These are phyloP conservation scores for Verticillium longisporum DNA, from an alignment of 2,329 filamentous ascomycete species.

Conservation along the genomic window DNA sequence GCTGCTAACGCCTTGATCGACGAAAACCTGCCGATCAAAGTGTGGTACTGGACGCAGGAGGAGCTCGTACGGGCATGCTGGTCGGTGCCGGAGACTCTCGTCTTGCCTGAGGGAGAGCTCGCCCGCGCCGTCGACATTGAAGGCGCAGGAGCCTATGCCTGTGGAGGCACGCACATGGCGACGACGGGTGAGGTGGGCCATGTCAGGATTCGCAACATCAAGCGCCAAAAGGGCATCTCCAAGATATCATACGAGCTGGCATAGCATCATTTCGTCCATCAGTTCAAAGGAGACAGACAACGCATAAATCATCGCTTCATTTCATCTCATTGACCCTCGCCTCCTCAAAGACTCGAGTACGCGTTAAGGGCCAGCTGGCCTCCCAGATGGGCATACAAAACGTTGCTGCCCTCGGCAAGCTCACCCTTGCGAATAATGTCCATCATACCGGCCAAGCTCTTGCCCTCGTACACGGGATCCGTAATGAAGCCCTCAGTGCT, in stretches of 20 bases:
- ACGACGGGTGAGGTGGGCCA: constrained; percentile 51
- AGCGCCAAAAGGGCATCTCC: constrained; percentile 55
- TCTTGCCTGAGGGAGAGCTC: constrained; percentile 42
- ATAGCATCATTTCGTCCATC: background rate
- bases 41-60: constrained; percentile 61
- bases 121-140: constrained; percentile 64
- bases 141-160: constrained; percentile 64
- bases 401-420: constrained; percentile 52
- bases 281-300: background rate
- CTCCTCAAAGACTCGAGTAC: constrained; percentile 35
- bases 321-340: background rate
- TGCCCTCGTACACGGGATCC: constrained; percentile 71
- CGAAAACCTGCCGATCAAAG: constrained; percentile 49
- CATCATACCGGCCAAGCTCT: constrained; percentile 67
- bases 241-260: constrained; percentile 41
- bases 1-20: constrained; percentile 53
- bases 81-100: constrained; percentile 38
- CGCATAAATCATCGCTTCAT: background rate
- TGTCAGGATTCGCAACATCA: constrained; percentile 61
- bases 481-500: constrained; percentile 66
- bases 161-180: constrained; percentile 67
- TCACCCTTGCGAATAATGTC: constrained; percentile 58
- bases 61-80: constrained; percentile 31
- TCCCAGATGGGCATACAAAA: constrained; percentile 65
- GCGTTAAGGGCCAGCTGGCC: constrained; percentile 65